Conservation (phyloP, 2,329 filamentous ascomycete species). For the Hypomyces rosellus region DNA sequence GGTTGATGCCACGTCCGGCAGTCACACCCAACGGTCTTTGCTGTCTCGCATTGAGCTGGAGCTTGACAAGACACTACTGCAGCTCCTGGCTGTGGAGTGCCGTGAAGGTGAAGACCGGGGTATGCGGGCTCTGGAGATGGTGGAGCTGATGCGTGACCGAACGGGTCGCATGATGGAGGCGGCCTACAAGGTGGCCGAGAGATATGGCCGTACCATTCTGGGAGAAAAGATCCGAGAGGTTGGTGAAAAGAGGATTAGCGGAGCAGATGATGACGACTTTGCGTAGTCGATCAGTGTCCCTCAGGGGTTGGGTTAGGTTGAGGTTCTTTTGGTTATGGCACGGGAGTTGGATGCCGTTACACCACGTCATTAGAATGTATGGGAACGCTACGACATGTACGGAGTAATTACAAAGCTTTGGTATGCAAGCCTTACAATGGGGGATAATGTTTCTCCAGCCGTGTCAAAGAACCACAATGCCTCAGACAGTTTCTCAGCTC, state of each 20-base stretch:
- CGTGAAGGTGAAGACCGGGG: slow-evolving; percentile 86
- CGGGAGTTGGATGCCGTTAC: too few relatives aligned
- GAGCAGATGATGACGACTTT: slow-evolving; percentile 49
- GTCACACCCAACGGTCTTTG: slow-evolving; percentile 55
- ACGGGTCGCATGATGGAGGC: slow-evolving; percentile 88
- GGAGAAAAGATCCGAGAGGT: slow-evolving; percentile 86
- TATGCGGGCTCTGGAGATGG: slow-evolving; percentile 91
- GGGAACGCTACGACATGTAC: too few relatives aligned
- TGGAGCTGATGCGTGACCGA: slow-evolving; percentile 74
- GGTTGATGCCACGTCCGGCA: slow-evolving; percentile 55
- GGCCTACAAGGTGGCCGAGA: slow-evolving; percentile 78
- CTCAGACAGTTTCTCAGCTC: too few relatives aligned
- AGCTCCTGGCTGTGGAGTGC: slow-evolving; percentile 85
- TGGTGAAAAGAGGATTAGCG: slow-evolving; percentile 62
- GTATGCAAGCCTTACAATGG: too few relatives aligned
- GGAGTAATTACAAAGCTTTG: too few relatives aligned
- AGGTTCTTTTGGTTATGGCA: too few relatives aligned
- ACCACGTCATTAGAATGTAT: too few relatives aligned
- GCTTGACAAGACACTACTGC: slow-evolving; percentile 82
- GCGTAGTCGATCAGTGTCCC: neutral
- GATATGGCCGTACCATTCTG: slow-evolving; percentile 74
- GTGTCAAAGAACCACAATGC: too few relatives aligned
- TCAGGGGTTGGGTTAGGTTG: too few relatives aligned
- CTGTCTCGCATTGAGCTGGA: slow-evolving; percentile 71
- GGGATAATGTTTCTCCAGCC: too few relatives aligned